phyloP scores from a whole-genome alignment of 768 basidiomycete genomes.

The Nidula microcarpa region DNA sequence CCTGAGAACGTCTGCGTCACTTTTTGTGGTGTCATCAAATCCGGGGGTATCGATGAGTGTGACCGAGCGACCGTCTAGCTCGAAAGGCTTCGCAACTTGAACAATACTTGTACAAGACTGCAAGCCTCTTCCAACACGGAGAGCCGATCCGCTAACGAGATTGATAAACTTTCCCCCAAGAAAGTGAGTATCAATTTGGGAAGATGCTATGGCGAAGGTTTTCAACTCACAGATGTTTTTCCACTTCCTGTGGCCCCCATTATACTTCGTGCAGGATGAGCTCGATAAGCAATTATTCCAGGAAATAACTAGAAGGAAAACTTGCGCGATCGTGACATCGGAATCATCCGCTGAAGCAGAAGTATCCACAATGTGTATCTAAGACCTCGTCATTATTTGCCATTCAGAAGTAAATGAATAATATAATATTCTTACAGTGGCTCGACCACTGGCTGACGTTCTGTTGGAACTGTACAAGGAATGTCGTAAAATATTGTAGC shows the following conservation, averaged over 20 bases:
- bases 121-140: slow-evolving; percentile 41
- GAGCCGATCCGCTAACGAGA: slow-evolving; percentile 41
- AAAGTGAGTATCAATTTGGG: neutral
- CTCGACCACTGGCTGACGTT: no score
- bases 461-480: no score
- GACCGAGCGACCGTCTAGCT: slow-evolving; percentile 35
- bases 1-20: slow-evolving; percentile 43
- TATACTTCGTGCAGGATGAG: no score
- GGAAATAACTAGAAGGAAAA: no score
- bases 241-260: slow-evolving; percentile 38
- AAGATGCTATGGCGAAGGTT: neutral
- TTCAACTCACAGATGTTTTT: slow-evolving; percentile 27
- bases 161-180: slow-evolving; percentile 45
- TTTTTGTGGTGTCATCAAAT: slow-evolving; percentile 50
- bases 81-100: slow-evolving; percentile 36
- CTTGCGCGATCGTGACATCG: neutral
- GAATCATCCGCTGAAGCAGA: neutral
- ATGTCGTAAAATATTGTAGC: no score
- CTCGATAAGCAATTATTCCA: no score
- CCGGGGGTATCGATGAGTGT: slow-evolving; percentile 59
- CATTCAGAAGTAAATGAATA: no score
- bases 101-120: slow-evolving; percentile 50
- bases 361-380: neutral
- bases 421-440: no score
- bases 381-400: neutral